Evolutionary conservation across 768 basidiomycete genomes (phyloP).

Genomic region (Hericium erinaceus): DNA sequence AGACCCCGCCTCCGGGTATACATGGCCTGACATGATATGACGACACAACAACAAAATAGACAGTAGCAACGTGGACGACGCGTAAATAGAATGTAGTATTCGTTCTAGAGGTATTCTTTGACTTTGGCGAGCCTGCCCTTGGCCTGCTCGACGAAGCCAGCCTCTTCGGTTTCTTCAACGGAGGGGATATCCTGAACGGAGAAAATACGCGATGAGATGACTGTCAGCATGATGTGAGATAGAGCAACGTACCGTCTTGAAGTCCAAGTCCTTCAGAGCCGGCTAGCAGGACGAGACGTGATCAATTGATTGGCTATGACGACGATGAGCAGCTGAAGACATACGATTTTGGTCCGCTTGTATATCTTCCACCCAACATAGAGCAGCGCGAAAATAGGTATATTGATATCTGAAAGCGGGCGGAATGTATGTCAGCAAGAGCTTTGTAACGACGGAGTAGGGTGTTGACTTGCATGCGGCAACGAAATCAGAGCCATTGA

Average conservation of each 20-base stretch:
- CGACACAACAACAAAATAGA: too few species aligned
- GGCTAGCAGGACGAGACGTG: too few species aligned
- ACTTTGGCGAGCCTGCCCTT: background rate
- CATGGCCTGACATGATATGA: too few species aligned
- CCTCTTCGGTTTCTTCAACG: conserved; percentile 11
- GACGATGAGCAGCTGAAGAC: background rate
- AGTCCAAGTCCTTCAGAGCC: conserved; percentile 5
- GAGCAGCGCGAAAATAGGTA: conserved; percentile 8
- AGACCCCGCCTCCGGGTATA: too few species aligned
- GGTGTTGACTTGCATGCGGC: conserved; percentile 7
- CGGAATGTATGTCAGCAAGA: background rate
- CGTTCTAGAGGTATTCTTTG: too few species aligned
- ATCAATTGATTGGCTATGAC: too few species aligned
- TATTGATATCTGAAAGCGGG: conserved; percentile 4
- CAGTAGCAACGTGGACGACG: too few species aligned
- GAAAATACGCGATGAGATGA: background rate
- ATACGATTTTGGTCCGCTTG: conserved; percentile 11
- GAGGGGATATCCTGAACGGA: conserved; percentile 7
- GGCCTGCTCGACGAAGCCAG: background rate
- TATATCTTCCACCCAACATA: conserved; percentile 11
- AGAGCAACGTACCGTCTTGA: conserved; percentile 7
- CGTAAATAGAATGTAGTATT: too few species aligned
- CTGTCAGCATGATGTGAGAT: too few species aligned
- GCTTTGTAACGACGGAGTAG: background rate
- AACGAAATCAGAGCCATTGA: conserved; percentile 10